Percentiles rank a stretch among this genome's conserved stretches.
Evolutionary conservation across 202 grass and related monocot species (phyloP).

Genomic region (Cymbopogon flexuosus): DNA sequence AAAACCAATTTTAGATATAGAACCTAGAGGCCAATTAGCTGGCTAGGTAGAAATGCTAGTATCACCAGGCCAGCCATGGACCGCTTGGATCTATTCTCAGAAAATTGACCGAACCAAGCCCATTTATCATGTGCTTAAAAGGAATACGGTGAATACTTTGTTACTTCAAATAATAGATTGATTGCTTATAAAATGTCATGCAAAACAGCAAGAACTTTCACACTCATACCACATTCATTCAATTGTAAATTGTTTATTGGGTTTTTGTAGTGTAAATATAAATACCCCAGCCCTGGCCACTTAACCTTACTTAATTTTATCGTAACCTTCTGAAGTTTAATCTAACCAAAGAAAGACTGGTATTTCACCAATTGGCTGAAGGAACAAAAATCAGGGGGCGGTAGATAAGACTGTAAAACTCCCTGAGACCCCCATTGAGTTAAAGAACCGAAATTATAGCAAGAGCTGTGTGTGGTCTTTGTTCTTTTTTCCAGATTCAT

Average conservation of each 20-base stretch:
- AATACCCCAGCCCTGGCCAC: background rate
- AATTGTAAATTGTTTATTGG: background rate
- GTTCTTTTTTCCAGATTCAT: background rate
- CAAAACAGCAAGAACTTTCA: background rate
- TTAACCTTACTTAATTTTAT: background rate
- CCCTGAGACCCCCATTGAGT: background rate
- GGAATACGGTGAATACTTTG: background rate
- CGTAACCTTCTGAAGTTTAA: background rate
- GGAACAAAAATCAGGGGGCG: background rate
- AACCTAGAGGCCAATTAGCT: background rate
- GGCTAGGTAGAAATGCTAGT: conserved; percentile 8
- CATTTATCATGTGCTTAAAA: background rate
- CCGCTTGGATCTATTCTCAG: background rate
- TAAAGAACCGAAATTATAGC: background rate
- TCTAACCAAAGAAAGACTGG: background rate
- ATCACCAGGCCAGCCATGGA: background rate
- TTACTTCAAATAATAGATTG: background rate
- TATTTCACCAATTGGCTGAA: background rate
- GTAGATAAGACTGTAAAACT: background rate
- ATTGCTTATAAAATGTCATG: background rate
- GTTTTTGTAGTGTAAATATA: background rate
- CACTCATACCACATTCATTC: background rate
- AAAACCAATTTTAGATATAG: background rate
- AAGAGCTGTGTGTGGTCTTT: background rate
- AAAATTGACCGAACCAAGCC: background rate